Percentiles rank a stretch among this genome's conserved stretches.
phyloP scores from a whole-genome alignment of 2,329 filamentous ascomycete species.

The Colletotrichum caudatum region DNA sequence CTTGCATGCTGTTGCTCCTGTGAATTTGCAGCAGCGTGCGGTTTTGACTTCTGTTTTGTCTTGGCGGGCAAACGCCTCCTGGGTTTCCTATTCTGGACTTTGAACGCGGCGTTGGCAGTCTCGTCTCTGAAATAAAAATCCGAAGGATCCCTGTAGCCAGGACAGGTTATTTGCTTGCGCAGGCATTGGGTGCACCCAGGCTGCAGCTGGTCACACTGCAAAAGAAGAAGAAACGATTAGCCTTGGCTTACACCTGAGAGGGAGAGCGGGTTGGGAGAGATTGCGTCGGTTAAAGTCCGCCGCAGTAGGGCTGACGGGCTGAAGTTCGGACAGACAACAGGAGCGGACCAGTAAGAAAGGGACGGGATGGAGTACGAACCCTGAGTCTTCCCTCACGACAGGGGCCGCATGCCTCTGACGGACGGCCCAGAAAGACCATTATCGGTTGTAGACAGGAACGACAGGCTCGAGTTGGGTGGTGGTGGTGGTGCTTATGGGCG shows the following conservation, averaged over 20 bases:
- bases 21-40: background rate
- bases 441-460: background rate
- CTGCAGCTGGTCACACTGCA: conserved; percentile 46
- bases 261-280: background rate
- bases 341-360: conserved; percentile 28
- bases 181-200: conserved; percentile 46
- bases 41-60: conserved; percentile 6
- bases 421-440: conserved; percentile 49
- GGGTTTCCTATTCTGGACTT: conserved; percentile 32
- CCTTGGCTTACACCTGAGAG: conserved; percentile 7
- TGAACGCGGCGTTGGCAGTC: conserved; percentile 44
- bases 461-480: background rate
- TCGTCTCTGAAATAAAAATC: conserved; percentile 47
- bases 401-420: conserved; percentile 47
- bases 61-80: conserved; percentile 29
- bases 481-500: conserved; percentile 11
- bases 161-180: conserved; percentile 46
- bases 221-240: conserved; percentile 23
- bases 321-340: conserved; percentile 13
- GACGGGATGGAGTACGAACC: conserved; percentile 42
- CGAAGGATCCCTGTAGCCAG: conserved; percentile 46
- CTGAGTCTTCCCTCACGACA: conserved; percentile 46
- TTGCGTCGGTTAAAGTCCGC: background rate
- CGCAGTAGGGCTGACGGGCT: conserved; percentile 26
- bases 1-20: conserved; percentile 1